Base-by-base conservation (phyloP, 148 eudicot species). In the Arctostaphylos glauca region DNA sequence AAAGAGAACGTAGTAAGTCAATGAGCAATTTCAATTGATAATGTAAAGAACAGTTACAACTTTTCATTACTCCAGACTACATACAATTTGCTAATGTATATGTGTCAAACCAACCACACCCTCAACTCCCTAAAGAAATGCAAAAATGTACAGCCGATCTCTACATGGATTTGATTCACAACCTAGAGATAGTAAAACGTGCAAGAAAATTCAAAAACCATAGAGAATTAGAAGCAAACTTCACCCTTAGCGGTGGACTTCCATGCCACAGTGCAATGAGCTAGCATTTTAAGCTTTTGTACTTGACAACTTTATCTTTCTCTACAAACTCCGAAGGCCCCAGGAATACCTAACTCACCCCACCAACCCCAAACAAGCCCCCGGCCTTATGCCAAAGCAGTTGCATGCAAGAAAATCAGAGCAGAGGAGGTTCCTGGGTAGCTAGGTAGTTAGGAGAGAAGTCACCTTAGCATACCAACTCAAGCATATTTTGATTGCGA, bases 61-160 rank as follows among this genome's bases (percentile, higher is more conserved):
- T 68, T 71, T 53, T 54, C 75, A 80, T 15, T 48, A 67, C 50
- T 7, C 66, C 19, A 41, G 44, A 19, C 31, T 81, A 70, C 76
- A 81, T 70, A 81, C 83, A 70, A 71, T 81, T 81, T 81, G 83
- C 58, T 64, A 3, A 64, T 0, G 77, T 81, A 81, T 52, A 38
- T 10, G 44, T 70, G 77, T 71, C 83, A 68, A 71, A 59, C 76
- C 58, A 79, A 38, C 56, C 74, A 59, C 38, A 41, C 16, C 25
- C 44, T 9, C 16, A 19, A 12, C 38, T 38, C 49, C 23, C 8
- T 25, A 70, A 41, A 81, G 54, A 56, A 41, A 78, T 8, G 1
- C 31, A 21, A 31, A 50, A 4, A 3, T 70, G 38, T 81, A 81
- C 83, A 81, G 76, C 23, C 38, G 25, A 52, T 9, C 64, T 81